Percentiles rank a stretch among this genome's conserved stretches.
Evolutionary conservation across 192 early-diverging fungal species (phyloP).

Genomic region (Backusella westeae): DNA sequence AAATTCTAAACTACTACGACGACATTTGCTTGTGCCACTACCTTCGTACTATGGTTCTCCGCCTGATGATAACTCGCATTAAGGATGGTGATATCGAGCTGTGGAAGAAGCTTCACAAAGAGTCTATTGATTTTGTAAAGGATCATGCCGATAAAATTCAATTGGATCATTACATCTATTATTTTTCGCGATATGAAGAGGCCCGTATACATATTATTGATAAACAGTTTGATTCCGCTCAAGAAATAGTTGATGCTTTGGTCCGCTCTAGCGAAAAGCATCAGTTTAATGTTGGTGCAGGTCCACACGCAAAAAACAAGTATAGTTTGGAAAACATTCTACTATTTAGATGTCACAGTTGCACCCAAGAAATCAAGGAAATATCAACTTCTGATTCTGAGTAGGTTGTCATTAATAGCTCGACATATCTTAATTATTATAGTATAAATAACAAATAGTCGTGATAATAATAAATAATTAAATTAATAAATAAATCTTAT

Average conservation of each 20-base stretch:
- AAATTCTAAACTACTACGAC: slow-evolving; percentile 62
- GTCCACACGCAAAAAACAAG: slow-evolving; percentile 55
- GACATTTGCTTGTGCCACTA: slow-evolving; percentile 75
- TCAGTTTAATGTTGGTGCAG: slow-evolving; percentile 26
- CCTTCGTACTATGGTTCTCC: slow-evolving; percentile 62
- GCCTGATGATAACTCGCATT: slow-evolving; percentile 53
- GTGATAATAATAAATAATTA: too few relatives aligned
- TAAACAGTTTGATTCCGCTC: slow-evolving; percentile 37
- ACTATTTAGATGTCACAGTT: slow-evolving; percentile 59
- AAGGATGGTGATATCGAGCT: background rate
- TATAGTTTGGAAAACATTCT: slow-evolving; percentile 67
- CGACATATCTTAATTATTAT: too few relatives aligned
- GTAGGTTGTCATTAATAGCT: background rate
- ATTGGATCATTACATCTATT: slow-evolving; percentile 63
- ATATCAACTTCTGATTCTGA: background rate
- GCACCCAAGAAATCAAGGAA: slow-evolving; percentile 29
- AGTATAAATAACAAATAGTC: too few relatives aligned
- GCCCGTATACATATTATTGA: slow-evolving; percentile 50
- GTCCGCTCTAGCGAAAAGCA: slow-evolving; percentile 36
- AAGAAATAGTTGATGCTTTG: slow-evolving; percentile 48
- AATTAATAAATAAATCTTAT: too few relatives aligned
- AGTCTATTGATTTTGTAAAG: slow-evolving; percentile 46
- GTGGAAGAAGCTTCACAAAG: slow-evolving; percentile 16
- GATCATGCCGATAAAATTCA: slow-evolving; percentile 52
- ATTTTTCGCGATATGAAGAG: slow-evolving; percentile 54